A percentile compares a stretch with the other conserved stretches of the same genome.
phyloP scores from a whole-genome alignment of 169 alveolate species.

The Plasmodium gonderi region DNA sequence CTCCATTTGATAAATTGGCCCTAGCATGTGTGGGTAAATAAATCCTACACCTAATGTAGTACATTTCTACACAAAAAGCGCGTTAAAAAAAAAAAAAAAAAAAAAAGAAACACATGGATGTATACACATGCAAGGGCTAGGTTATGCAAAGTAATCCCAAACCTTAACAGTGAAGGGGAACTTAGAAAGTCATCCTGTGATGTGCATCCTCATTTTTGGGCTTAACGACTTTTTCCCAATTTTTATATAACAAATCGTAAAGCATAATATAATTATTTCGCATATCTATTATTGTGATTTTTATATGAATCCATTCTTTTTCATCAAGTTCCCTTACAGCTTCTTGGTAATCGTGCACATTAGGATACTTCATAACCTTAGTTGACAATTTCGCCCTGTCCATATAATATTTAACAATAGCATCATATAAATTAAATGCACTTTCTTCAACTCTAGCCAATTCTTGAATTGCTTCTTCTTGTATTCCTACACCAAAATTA shows the following conservation, averaged over 20 bases:
- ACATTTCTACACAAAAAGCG: neutral
- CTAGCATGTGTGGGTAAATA: too few relatives aligned
- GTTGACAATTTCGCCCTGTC: conserved; percentile 91
- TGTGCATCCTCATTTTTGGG: conserved; percentile 88
- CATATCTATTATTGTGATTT: conserved; percentile 91
- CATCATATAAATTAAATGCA: conserved; percentile 88
- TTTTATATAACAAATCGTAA: conserved; percentile 90
- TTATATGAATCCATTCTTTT: conserved; percentile 90
- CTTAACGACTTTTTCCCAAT: conserved; percentile 90
- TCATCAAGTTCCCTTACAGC: conserved; percentile 91
- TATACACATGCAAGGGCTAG: too few relatives aligned
- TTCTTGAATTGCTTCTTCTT: conserved; percentile 92
- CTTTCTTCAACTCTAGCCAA: conserved; percentile 91
- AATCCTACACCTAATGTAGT: too few relatives aligned
- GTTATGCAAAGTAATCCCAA: neutral
- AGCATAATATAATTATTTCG: conserved; percentile 91
- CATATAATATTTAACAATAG: conserved; percentile 89
- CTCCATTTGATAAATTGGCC: too few relatives aligned
- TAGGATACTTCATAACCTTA: conserved; percentile 89
- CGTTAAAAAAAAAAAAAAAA: too few relatives aligned
- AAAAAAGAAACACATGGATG: too few relatives aligned
- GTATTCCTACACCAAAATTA: conserved; percentile 92
- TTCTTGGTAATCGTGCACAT: conserved; percentile 88
- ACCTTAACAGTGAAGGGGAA: neutral
- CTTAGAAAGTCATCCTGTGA: conserved; percentile 85